Base-by-base conservation (phyloP, 2,329 filamentous ascomycete species). In the Colletotrichum shisoi region DNA sequence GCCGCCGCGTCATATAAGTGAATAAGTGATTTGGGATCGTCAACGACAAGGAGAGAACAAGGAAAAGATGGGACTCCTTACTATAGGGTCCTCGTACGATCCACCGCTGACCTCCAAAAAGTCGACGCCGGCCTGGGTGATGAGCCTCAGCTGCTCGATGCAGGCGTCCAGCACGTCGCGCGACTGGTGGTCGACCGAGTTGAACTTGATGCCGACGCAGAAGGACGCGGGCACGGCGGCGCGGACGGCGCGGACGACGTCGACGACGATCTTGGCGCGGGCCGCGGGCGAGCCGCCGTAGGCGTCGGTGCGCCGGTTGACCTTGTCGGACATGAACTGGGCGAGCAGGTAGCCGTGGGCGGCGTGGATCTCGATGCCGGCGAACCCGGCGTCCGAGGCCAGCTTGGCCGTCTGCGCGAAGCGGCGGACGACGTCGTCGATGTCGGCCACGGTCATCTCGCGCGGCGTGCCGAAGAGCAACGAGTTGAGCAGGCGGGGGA, bases 21-120 rank as follows among this genome's bases (percentile, higher is more conserved):
- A 3, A 11, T 6, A 24, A 12, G 2, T 31, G n/a, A 3, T 40
- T 52, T 3, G 8, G 6, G n/a, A 5, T 69, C 6, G 60, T 7
- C 27, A 24, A 24, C 24, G 24, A 24, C 3, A 24, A 24, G 0
- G 24, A 24, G 4, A 24, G 24, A 24, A 24, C 3, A 4, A 27
- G 24, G 1, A 27, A 27, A 27, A 27, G 24, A 5, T 27, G 5
- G 24, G 24, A 66, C 73, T 58, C 72, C 73, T 58, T 72, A 85
- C 83, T 57, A 70, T 71, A 0, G 85, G 81, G 62, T 87, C 75
- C 71, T 88, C 84, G 69, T 85, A 88, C 0, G 75, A 84, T 0
- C 90, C 89, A 0, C 89, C 90, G 19, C 84, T 87, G 31, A 92
- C 82, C 75, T 92, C 89, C 2, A 92, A 76, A 70, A 91, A 91